Percentiles rank a stretch among this genome's conserved stretches.
Conservation (phyloP, 2,329 filamentous ascomycete genomes). For the Mycogone perniciosa region DNA sequence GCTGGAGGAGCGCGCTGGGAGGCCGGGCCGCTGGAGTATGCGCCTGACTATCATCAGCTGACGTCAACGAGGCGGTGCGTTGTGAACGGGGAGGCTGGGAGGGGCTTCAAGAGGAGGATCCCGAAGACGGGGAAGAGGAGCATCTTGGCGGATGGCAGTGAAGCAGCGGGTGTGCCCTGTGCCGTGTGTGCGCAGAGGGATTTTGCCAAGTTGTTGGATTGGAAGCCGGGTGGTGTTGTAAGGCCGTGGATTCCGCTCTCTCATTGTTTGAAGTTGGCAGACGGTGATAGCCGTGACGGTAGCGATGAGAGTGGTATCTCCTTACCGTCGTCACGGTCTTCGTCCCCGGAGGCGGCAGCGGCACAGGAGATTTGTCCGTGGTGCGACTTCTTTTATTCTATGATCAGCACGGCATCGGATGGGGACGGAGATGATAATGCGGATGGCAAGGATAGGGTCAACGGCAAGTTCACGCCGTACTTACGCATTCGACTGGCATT, state of each 20-base stretch:
- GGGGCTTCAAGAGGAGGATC: conserved; percentile 7
- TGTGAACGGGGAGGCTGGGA: conserved; percentile 10
- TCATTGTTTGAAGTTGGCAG: conserved; percentile 17
- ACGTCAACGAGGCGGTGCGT: conserved; percentile 17
- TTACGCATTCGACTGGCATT: conserved; percentile 33
- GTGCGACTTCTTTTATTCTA: conserved; percentile 32
- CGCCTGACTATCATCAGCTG: conserved; percentile 30
- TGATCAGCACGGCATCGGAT: conserved; percentile 26
- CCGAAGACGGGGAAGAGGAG: conserved; percentile 21
- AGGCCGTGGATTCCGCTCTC: conserved; percentile 32
- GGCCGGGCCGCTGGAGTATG: conserved; percentile 17
- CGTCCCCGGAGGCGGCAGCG: not conserved
- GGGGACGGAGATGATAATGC: conserved; percentile 14
- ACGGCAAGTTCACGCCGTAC: conserved; percentile 31
- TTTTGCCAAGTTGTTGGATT: conserved; percentile 30
- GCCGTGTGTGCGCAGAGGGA: conserved; percentile 29
- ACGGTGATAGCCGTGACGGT: not conserved
- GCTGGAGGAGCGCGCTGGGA: conserved; percentile 14
- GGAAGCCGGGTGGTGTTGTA: conserved; percentile 29
- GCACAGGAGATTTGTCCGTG: conserved; percentile 25
- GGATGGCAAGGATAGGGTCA: conserved; percentile 6
- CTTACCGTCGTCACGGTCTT: not conserved
- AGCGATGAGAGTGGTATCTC: not conserved
- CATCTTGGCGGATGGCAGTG: conserved; percentile 23
- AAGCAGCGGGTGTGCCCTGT: conserved; percentile 19